Evolutionary conservation across 108 stramenopile species (phyloP).

Genomic region (Skeletonema tropicum): DNA sequence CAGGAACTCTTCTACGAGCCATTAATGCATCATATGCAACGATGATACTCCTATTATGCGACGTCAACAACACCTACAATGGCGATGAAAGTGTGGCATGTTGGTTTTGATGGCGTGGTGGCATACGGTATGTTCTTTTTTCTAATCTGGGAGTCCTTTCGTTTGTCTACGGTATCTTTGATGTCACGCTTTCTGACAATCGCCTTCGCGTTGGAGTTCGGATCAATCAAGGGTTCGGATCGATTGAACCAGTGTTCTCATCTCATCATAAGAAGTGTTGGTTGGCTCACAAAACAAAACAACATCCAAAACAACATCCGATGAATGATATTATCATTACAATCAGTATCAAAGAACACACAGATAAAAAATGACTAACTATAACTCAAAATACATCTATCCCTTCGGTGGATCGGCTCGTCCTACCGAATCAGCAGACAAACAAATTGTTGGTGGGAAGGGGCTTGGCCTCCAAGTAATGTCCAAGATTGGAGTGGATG

Average conservation of each 20-base stretch:
- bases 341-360: not conserved
- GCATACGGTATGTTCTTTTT: not conserved
- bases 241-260: not conserved
- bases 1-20: not conserved
- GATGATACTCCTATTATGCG: no score
- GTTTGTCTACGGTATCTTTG: not conserved
- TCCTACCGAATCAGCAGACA: constrained; percentile 30
- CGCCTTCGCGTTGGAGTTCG: not conserved
- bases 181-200: not conserved
- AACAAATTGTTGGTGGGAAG: constrained; percentile 53
- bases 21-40: no score
- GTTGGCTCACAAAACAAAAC: not conserved
- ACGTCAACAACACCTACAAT: no score
- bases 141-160: not conserved
- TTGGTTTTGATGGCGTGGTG: not conserved
- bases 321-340: not conserved
- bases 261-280: not conserved
- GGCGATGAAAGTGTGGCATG: no score
- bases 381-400: constrained; percentile 42
- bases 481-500: constrained; percentile 55
- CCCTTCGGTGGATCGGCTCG: constrained; percentile 55
- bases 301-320: constrained; percentile 15
- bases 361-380: constrained; percentile 14
- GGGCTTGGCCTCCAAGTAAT: constrained; percentile 50
- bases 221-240: no score